A percentile compares a stretch with the other conserved stretches of the same genome.
Evolutionary conservation across 2,329 filamentous ascomycete genomes (phyloP).

Genomic region (Mariannaea elegans): DNA sequence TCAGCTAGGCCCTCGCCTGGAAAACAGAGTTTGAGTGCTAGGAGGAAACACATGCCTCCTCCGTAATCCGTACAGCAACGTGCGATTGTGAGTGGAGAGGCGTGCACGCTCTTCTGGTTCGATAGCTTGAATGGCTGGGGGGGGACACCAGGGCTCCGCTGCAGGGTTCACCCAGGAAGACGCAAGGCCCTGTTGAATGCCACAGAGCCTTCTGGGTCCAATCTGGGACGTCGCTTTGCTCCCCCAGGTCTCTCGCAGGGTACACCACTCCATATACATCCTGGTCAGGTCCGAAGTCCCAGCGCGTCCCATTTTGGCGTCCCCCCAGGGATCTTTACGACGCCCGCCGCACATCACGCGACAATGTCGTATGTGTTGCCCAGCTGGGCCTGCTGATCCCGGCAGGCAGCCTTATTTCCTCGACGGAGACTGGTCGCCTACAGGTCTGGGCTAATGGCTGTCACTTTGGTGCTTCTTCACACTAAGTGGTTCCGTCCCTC

Average conservation of each 20-base stretch:
- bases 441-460: background rate
- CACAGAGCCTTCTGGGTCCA: conserved; percentile 18
- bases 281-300: conserved; percentile 21
- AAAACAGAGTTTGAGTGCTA: background rate
- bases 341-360: conserved; percentile 34
- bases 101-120: conserved; percentile 25
- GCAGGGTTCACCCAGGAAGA: conserved; percentile 8
- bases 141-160: conserved; percentile 5
- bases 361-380: conserved; percentile 32
- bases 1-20: no score
- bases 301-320: conserved; percentile 1
- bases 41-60: background rate
- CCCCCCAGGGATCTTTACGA: conserved; percentile 29
- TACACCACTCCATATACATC: background rate
- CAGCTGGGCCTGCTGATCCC: conserved; percentile 28
- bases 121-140: conserved; percentile 26
- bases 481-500: no score
- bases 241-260: conserved; percentile 24
- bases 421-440: conserved; percentile 1
- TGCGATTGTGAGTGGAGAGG: conserved; percentile 8
- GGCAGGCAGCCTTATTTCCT: conserved; percentile 27
- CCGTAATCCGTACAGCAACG: background rate
- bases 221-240: conserved; percentile 31
- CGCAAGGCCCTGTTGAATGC: conserved; percentile 1
- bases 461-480: conserved; percentile 15